phyloP scores from a whole-genome alignment of 257 asterid species.

The Solanum paucissectum region DNA sequence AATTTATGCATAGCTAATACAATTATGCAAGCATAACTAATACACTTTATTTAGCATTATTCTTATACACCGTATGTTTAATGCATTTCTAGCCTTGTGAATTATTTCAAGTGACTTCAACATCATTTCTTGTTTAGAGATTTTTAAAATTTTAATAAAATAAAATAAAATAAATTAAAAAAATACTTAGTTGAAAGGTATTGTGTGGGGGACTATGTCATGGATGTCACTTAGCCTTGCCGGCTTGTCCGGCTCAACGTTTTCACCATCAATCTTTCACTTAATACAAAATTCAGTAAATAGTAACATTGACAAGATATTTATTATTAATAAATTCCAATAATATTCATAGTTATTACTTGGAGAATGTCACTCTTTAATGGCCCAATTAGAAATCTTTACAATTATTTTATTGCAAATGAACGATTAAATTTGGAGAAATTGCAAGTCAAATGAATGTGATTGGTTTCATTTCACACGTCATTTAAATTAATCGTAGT shows the following conservation, averaged over 20 bases:
- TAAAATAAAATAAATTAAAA: neutral
- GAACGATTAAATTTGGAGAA: neutral
- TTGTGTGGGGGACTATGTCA: neutral
- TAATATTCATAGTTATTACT: neutral
- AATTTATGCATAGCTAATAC: too few relatives aligned
- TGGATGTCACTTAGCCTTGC: neutral
- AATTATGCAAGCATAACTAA: neutral
- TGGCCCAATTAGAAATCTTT: neutral
- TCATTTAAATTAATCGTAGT: neutral
- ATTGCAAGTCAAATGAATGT: neutral
- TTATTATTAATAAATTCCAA: neutral
- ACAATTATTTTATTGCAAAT: neutral
- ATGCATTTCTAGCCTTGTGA: too few relatives aligned
- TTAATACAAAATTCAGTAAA: neutral
- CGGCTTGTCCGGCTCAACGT: neutral
- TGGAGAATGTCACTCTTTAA: neutral
- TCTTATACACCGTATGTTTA: too few relatives aligned
- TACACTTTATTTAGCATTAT: too few relatives aligned
- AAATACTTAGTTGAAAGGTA: neutral
- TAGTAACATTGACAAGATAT: neutral
- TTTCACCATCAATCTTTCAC: neutral
- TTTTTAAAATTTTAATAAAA: neutral
- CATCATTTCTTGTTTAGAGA: neutral
- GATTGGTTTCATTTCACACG: neutral
- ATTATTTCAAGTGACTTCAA: neutral